Evolutionary conservation across 192 early-diverging fungal species (phyloP).

Genomic region (Jimgerdemannia flammicorona): DNA sequence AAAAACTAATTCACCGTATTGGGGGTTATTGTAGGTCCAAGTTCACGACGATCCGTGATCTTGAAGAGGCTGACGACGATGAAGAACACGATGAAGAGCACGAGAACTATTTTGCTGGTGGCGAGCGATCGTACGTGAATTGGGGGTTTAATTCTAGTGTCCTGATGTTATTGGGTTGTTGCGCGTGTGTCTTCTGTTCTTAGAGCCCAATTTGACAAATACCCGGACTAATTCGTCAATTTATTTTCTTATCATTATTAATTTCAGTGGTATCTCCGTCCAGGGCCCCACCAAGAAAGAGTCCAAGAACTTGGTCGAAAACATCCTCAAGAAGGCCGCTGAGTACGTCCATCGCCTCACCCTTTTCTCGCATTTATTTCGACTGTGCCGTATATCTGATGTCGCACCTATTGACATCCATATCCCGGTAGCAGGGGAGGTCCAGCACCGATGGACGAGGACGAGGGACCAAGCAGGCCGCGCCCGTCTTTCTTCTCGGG

Average conservation of each 20-base stretch:
- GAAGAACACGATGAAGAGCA: constrained; percentile 46
- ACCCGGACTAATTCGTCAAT: neutral
- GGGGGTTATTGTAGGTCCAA: too few relatives aligned
- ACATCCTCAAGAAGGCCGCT: constrained; percentile 75
- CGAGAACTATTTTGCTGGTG: constrained; percentile 86
- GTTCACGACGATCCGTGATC: too few relatives aligned
- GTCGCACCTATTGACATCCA: too few relatives aligned
- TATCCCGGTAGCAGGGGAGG: neutral
- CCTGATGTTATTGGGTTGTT: too few relatives aligned
- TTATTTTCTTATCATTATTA: neutral
- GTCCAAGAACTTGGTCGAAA: constrained; percentile 59
- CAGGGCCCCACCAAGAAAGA: constrained; percentile 45
- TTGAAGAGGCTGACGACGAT: too few relatives aligned
- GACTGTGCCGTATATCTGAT: too few relatives aligned
- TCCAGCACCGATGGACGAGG: constrained; percentile 10
- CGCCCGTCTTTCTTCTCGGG: too few relatives aligned
- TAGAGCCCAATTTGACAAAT: too few relatives aligned
- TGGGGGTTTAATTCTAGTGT: neutral
- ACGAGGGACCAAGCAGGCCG: neutral
- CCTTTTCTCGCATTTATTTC: neutral
- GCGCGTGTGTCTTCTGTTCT: too few relatives aligned
- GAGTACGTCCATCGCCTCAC: constrained; percentile 37
- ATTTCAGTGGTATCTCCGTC: constrained; percentile 40
- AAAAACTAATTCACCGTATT: neutral
- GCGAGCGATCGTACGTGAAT: constrained; percentile 86